Evolutionary conservation across 1,284 basidiomycete species (phyloP).

Genomic region (Ceratobasidium sp.): DNA sequence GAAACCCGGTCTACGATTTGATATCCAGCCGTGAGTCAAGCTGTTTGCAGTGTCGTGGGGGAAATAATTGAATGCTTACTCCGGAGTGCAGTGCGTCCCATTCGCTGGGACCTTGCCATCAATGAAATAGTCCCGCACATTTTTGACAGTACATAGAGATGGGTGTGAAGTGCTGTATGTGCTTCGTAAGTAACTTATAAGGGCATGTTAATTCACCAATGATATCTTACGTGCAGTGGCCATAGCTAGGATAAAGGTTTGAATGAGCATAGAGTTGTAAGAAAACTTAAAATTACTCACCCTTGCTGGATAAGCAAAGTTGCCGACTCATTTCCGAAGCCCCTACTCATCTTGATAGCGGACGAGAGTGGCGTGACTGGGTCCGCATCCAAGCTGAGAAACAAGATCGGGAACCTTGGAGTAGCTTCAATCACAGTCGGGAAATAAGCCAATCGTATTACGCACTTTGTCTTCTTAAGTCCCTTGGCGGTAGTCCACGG

Average conservation of each 20-base stretch:
- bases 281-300: constrained; percentile 26
- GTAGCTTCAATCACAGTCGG: background rate
- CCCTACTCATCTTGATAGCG: constrained; percentile 48
- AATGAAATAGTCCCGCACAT: constrained; percentile 50
- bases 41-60: background rate
- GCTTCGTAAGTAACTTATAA: too few relatives aligned
- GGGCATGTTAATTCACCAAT: background rate
- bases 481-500: constrained; percentile 48
- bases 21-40: background rate
- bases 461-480: constrained; percentile 47
- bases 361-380: constrained; percentile 51
- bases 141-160: constrained; percentile 50
- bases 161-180: constrained; percentile 48
- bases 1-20: constrained; percentile 21
- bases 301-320: constrained; percentile 50
- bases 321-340: constrained; percentile 50
- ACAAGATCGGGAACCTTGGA: constrained; percentile 50
- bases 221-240: constrained; percentile 50
- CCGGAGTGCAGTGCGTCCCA: constrained; percentile 48
- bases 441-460: background rate
- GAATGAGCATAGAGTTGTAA: background rate
- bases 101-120: constrained; percentile 49
- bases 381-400: constrained; percentile 50
- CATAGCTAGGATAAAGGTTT: constrained; percentile 40
- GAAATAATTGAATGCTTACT: constrained; percentile 7